These are phyloP conservation scores for Talaromyces liani DNA, from an alignment of 495 filamentous ascomycete genomes.

Conservation along the genomic window DNA sequence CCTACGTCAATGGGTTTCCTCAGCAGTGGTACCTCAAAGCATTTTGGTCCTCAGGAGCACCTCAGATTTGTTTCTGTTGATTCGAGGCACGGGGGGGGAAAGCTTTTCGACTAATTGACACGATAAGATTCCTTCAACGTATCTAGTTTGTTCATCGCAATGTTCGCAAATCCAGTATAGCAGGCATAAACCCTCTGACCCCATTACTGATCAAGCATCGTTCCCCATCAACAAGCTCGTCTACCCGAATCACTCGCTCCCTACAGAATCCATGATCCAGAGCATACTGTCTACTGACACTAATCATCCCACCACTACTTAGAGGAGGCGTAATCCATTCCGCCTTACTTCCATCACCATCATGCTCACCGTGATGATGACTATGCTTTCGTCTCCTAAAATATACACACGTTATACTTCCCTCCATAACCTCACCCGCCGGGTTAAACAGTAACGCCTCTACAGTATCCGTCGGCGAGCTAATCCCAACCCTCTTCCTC, in stretches of 20 bases:
- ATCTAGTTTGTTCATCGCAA: neutral
- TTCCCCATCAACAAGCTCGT: constrained; percentile 62
- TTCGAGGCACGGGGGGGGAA: neutral
- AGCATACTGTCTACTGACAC: constrained; percentile 76
- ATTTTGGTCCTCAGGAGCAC: neutral
- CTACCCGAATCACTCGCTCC: constrained; percentile 49
- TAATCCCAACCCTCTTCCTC: constrained; percentile 48
- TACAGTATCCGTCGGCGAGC: constrained; percentile 34
- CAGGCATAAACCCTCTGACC: constrained; percentile 64
- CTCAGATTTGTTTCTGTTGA: neutral
- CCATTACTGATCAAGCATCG: constrained; percentile 81
- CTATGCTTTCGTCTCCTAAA: constrained; percentile 48
- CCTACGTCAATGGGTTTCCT: neutral
- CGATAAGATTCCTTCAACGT: neutral
- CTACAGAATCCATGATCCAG: constrained; percentile 54
- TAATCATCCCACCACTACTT: constrained; percentile 67
- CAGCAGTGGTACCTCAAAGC: neutral
- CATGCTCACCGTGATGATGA: neutral
- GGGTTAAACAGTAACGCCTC: constrained; percentile 72
- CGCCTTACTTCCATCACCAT: neutral
- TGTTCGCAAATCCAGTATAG: constrained; percentile 20
- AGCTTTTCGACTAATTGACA: neutral
- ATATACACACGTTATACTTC: constrained; percentile 72
- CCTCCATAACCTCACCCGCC: constrained; percentile 72
- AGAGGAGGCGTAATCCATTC: constrained; percentile 36